Percentiles rank a stretch among this genome's conserved stretches.
Evolutionary conservation across 2,329 filamentous ascomycete genomes (phyloP).

Genomic region (Colletotrichum destructivum): DNA sequence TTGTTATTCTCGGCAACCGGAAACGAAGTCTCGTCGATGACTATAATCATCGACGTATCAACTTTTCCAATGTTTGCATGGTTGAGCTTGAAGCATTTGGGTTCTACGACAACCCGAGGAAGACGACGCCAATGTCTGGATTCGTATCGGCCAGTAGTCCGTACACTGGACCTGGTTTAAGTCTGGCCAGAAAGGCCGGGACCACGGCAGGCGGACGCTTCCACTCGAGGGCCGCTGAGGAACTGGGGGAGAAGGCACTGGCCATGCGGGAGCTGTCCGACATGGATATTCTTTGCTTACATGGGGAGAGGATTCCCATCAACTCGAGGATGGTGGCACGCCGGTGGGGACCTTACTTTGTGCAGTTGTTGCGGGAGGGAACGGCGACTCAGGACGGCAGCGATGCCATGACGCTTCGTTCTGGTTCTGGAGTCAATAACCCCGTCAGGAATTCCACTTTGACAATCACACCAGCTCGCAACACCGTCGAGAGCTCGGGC

Average conservation of each 20-base stretch:
- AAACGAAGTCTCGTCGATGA: conserved; percentile 96
- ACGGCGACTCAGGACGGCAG: conserved; percentile 79
- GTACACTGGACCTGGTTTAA: conserved; percentile 70
- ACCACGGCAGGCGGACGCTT: conserved; percentile 82
- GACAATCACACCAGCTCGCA: conserved; percentile 83
- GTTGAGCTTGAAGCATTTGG: conserved; percentile 98
- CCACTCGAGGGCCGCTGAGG: conserved; percentile 84
- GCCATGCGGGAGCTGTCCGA: conserved; percentile 88
- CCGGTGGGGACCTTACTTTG: conserved; percentile 96
- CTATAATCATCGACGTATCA: conserved; percentile 97
- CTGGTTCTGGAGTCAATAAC: conserved; percentile 71
- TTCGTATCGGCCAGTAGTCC: conserved; percentile 88
- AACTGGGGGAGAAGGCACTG: conserved; percentile 86
- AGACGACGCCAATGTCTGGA: conserved; percentile 81
- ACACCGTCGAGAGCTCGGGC: conserved; percentile 62
- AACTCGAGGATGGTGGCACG: conserved; percentile 91
- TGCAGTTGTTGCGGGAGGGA: conserved; percentile 89
- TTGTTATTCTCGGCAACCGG: conserved; percentile 94
- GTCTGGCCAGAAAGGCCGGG: conserved; percentile 71
- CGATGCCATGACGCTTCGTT: conserved; percentile 82
- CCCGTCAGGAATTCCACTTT: conserved; percentile 83
- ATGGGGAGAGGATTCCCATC: conserved; percentile 91
- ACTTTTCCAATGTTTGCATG: conserved; percentile 97
- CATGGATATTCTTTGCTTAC: conserved; percentile 96
- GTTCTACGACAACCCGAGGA: conserved; percentile 94